phyloP scores from a whole-genome alignment of 768 basidiomycete genomes.

The Trametes cubensis region DNA sequence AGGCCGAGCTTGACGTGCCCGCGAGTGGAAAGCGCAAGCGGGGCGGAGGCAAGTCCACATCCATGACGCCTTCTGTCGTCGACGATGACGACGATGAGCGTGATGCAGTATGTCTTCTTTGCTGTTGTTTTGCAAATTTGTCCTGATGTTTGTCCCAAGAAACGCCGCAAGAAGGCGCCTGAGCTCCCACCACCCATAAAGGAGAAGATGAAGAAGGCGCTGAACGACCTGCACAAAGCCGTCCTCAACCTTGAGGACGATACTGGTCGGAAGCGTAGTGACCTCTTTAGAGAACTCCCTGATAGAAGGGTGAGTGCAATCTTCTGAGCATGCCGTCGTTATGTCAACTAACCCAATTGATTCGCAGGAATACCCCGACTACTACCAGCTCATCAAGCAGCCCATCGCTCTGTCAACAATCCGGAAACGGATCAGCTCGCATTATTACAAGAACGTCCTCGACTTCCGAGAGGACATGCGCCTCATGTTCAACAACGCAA shows the following conservation, averaged over 20 bases:
- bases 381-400: constrained; percentile 83
- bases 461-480: constrained; percentile 79
- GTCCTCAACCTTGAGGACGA: constrained; percentile 73
- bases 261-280: constrained; percentile 77
- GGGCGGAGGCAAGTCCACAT: constrained; percentile 66
- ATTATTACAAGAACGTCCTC: constrained; percentile 73
- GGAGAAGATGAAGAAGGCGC: constrained; percentile 83
- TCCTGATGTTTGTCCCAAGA: constrained; percentile 45
- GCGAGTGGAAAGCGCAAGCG: constrained; percentile 76
- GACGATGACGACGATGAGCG: constrained; percentile 82
- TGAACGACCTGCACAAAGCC: constrained; percentile 74
- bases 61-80: constrained; percentile 71
- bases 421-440: constrained; percentile 69
- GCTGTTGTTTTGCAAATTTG: background rate
- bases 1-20: constrained; percentile 39
- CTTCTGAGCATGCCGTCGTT: background rate
- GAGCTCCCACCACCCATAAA: constrained; percentile 62
- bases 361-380: constrained; percentile 83
- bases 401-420: constrained; percentile 90
- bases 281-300: constrained; percentile 87
- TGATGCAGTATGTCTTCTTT: constrained; percentile 52
- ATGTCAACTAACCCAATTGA: background rate
- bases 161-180: constrained; percentile 75
- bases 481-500: constrained; percentile 93
- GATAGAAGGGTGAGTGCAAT: constrained; percentile 62